phyloP scores from a whole-genome alignment of 2,329 filamentous ascomycete genomes.

The Metarhizium anisopliae region DNA sequence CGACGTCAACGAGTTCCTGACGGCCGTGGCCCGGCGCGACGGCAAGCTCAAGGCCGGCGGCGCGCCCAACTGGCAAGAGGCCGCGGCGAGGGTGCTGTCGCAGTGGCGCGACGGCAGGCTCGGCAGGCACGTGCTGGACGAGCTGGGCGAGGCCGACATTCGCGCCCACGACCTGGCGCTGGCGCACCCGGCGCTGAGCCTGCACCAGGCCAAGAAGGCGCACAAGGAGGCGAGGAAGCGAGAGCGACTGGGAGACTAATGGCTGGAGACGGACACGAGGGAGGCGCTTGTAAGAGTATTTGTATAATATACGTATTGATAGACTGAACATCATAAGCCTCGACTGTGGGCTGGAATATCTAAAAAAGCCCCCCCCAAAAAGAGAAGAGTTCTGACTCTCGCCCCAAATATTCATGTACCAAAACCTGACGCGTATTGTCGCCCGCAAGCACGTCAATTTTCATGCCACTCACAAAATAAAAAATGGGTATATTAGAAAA shows the following conservation, averaged over 20 bases:
- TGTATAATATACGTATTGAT: not conserved
- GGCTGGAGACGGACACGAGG: not conserved
- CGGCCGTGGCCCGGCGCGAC: conserved; percentile 60
- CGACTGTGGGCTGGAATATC: not conserved
- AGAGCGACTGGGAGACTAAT: conserved; percentile 17
- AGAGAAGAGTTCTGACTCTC: not conserved
- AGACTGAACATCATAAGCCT: not conserved
- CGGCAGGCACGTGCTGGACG: conserved; percentile 72
- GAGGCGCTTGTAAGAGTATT: not conserved
- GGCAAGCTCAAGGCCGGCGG: conserved; percentile 72
- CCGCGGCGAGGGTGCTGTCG: conserved; percentile 73
- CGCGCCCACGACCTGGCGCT: conserved; percentile 35
- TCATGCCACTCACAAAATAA: not conserved
- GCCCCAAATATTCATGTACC: not conserved
- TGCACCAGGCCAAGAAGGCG: conserved; percentile 60
- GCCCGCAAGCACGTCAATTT: not conserved
- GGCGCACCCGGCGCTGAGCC: conserved; percentile 43
- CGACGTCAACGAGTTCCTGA: conserved; percentile 65
- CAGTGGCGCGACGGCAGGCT: conserved; percentile 72
- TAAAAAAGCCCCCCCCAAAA: not conserved
- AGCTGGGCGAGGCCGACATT: conserved; percentile 54
- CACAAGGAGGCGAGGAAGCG: conserved; percentile 51
- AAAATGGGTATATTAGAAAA: conserved; percentile 10
- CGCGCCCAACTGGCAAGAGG: conserved; percentile 57
- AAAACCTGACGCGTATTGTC: not conserved